phyloP scores from a whole-genome alignment of 345 rosid species.

The Pseudoturritis turrita region DNA sequence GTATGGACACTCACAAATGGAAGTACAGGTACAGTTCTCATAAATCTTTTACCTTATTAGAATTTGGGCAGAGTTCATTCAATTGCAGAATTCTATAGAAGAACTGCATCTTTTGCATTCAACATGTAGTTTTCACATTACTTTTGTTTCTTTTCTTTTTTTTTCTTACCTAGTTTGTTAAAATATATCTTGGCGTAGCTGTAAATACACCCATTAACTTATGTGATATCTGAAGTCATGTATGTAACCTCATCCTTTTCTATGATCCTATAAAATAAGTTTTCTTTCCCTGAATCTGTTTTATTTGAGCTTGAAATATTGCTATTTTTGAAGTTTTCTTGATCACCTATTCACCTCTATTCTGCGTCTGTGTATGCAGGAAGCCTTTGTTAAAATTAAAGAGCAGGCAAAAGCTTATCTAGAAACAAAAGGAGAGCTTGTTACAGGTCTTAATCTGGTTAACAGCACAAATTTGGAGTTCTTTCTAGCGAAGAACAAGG shows the following conservation, averaged over 20 bases:
- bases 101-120: not conserved
- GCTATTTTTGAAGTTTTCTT: conserved; percentile 8
- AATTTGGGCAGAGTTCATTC: conserved; percentile 1
- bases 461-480: conserved; percentile 87
- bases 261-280: not conserved
- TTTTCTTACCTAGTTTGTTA: not conserved
- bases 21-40: conserved; percentile 74
- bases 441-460: conserved; percentile 74
- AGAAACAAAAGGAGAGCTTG: conserved; percentile 84
- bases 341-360: not conserved
- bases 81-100: conserved; percentile 1
- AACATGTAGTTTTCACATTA: not conserved
- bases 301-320: not conserved
- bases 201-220: not conserved
- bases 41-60: not conserved
- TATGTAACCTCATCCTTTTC: not conserved
- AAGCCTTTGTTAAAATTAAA: conserved; percentile 90
- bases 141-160: not conserved
- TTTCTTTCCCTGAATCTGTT: not conserved
- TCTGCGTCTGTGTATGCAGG: conserved; percentile 46
- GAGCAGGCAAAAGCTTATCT: conserved; percentile 95
- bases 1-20: conserved; percentile 86
- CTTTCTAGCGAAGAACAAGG: conserved; percentile 78
- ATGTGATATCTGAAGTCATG: conserved; percentile 1
- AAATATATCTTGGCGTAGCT: not conserved